Percentiles rank a stretch among this genome's conserved stretches.
These are phyloP conservation scores for Cytidiella melzeri DNA, from an alignment of 768 basidiomycete genomes.

Conservation along the genomic window DNA sequence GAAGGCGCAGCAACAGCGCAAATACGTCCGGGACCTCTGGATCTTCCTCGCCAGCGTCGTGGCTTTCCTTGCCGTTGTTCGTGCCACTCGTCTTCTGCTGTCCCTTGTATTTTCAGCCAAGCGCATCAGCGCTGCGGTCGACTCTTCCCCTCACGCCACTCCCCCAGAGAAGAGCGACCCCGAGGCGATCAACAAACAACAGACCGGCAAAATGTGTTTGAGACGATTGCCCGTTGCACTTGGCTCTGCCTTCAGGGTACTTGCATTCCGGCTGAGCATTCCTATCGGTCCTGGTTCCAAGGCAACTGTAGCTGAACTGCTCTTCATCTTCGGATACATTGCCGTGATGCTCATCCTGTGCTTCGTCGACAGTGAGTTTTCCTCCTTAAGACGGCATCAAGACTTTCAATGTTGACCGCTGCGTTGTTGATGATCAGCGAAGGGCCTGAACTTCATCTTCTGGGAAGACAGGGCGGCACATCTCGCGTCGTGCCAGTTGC, in stretches of 20 bases:
- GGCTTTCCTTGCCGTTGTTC: constrained; percentile 31
- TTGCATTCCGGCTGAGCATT: constrained; percentile 43
- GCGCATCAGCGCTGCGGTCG: neutral
- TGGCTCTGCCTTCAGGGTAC: constrained; percentile 39
- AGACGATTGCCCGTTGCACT: constrained; percentile 32
- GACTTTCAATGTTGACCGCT: neutral
- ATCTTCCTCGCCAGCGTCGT: constrained; percentile 32
- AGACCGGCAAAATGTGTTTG: constrained; percentile 19
- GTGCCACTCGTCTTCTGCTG: constrained; percentile 9
- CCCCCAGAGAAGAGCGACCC: constrained; percentile 10
- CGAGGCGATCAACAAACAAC: constrained; percentile 11
- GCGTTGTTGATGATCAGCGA: constrained; percentile 8
- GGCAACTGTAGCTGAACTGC: constrained; percentile 37
- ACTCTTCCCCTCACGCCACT: too few relatives aligned
- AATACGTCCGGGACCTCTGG: constrained; percentile 37
- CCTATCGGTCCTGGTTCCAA: constrained; percentile 35
- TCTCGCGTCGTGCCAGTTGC: constrained; percentile 41
- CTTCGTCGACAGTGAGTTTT: constrained; percentile 38
- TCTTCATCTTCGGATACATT: constrained; percentile 42
- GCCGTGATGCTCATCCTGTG: constrained; percentile 38
- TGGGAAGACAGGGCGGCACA: constrained; percentile 33
- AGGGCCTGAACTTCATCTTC: constrained; percentile 17
- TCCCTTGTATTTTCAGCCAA: constrained; percentile 7
- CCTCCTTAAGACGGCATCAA: neutral
- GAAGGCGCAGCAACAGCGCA: constrained; percentile 30